Evolutionary conservation across 2,329 filamentous ascomycete genomes (phyloP).

Genomic region (Aspergillus udagawae): DNA sequence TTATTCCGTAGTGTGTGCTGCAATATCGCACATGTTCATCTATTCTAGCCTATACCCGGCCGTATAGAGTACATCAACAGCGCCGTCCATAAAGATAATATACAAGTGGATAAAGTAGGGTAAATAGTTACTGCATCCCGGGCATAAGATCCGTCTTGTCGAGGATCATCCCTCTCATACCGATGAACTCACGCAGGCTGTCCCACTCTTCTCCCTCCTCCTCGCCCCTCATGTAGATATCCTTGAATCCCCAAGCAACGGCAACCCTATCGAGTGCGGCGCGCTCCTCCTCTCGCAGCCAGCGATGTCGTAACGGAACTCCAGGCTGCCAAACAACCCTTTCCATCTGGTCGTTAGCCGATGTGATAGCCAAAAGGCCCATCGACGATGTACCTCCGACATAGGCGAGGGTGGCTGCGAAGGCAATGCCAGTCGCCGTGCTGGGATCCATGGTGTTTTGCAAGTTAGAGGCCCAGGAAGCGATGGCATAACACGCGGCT

Average conservation of each 20-base stretch:
- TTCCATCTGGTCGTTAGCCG: conserved; percentile 91
- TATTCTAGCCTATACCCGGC: conserved; percentile 2
- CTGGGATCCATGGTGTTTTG: conserved; percentile 74
- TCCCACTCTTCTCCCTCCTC: conserved; percentile 92
- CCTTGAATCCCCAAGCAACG: conserved; percentile 86
- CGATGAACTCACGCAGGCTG: conserved; percentile 74
- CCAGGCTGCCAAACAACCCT: conserved; percentile 87
- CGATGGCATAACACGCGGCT: conserved; percentile 58
- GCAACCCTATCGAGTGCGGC: conserved; percentile 82
- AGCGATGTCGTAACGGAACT: conserved; percentile 73
- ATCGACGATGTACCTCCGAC: conserved; percentile 75
- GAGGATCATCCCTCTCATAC: conserved; percentile 80
- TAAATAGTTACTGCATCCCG: conserved; percentile 66
- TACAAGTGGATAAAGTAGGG: neutral
- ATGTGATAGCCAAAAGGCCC: conserved; percentile 78
- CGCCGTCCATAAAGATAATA: conserved; percentile 1
- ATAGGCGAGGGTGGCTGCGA: conserved; percentile 79
- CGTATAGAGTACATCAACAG: neutral
- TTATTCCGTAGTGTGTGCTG: neutral
- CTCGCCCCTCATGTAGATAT: conserved; percentile 73
- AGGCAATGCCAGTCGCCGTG: conserved; percentile 72
- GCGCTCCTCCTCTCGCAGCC: conserved; percentile 86
- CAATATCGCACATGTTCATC: too few species aligned
- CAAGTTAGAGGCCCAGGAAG: conserved; percentile 61
- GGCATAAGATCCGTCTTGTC: conserved; percentile 88